A percentile compares a stretch with the other conserved stretches of the same genome.
phyloP scores from a whole-genome alignment of 176 grass and related monocot species.

The Stipa capillata region DNA sequence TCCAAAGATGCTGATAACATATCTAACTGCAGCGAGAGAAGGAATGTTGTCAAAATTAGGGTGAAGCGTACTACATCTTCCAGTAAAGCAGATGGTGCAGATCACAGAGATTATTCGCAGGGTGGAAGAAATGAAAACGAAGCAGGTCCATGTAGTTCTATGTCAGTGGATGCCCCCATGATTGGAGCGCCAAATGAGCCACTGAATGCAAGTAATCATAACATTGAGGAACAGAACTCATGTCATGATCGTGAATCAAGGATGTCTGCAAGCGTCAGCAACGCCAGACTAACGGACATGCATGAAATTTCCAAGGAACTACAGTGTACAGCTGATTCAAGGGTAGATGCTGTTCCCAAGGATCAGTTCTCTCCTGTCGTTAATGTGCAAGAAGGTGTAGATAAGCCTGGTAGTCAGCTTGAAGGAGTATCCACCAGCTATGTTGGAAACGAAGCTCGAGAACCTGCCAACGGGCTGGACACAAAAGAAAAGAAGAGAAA shows the following conservation, averaged over 20 bases:
- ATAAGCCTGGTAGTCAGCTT: slow-evolving; percentile 33
- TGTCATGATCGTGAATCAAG: slow-evolving; percentile 57
- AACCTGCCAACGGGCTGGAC: slow-evolving; percentile 16
- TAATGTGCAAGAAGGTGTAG: slow-evolving; percentile 18
- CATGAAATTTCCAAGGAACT: slow-evolving; percentile 63
- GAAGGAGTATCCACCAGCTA: slow-evolving; percentile 32
- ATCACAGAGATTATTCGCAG: slow-evolving; percentile 40
- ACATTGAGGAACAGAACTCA: slow-evolving; percentile 49
- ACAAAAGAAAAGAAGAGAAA: slow-evolving; percentile 61
- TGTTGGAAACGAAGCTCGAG: slow-evolving; percentile 34
- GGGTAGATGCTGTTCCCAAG: slow-evolving; percentile 12
- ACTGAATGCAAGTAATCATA: slow-evolving; percentile 55
- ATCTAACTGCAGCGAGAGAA: slow-evolving; percentile 88
- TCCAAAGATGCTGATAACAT: slow-evolving; percentile 72
- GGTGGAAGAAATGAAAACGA: slow-evolving; percentile 73
- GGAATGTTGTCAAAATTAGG: slow-evolving; percentile 85
- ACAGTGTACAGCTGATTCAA: slow-evolving; percentile 73
- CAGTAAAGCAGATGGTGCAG: slow-evolving; percentile 72
- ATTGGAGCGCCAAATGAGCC: slow-evolving; percentile 41
- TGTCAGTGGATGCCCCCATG: slow-evolving; percentile 72
- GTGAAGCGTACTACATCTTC: slow-evolving; percentile 64
- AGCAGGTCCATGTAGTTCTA: slow-evolving; percentile 68
- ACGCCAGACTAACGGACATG: slow-evolving; percentile 41
- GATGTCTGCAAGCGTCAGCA: slow-evolving; percentile 62
- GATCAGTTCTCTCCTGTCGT: slow-evolving; percentile 17